Conservation (phyloP, 1,284 basidiomycete genomes). For the Anthracocystis setariae region DNA sequence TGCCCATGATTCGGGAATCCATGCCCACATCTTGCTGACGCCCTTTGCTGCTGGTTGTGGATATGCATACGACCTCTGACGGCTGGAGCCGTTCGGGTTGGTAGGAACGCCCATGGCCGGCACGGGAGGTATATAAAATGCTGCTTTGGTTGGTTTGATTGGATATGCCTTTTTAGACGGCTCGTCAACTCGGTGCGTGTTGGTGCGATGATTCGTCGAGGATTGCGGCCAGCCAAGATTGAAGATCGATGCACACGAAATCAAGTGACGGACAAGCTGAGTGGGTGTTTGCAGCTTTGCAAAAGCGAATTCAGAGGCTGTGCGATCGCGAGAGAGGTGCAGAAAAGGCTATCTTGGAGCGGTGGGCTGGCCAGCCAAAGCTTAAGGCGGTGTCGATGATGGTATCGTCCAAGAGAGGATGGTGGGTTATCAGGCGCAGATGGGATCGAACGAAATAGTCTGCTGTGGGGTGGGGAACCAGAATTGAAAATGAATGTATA, state of each 20-base stretch:
- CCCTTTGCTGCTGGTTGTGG: slow-evolving; percentile 31
- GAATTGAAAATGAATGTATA: too few relatives aligned
- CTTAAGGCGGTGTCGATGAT: background rate
- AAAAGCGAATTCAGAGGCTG: slow-evolving; percentile 3
- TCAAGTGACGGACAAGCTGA: background rate
- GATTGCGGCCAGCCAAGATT: slow-evolving; percentile 23
- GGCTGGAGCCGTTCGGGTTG: slow-evolving; percentile 20
- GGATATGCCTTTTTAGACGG: background rate
- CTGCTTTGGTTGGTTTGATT: background rate
- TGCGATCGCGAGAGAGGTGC: background rate
- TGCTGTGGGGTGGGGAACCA: too few relatives aligned
- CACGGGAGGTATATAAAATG: slow-evolving; percentile 1
- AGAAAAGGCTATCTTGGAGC: background rate
- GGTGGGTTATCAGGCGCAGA: background rate
- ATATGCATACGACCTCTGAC: slow-evolving; percentile 42
- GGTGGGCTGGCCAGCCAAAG: background rate
- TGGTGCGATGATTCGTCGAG: background rate
- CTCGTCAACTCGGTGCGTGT: background rate
- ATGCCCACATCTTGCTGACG: slow-evolving; percentile 35
- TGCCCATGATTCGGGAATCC: slow-evolving; percentile 52
- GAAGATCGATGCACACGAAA: background rate
- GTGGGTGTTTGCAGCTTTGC: background rate
- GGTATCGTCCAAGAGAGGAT: background rate
- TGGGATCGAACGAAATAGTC: background rate
- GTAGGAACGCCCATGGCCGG: slow-evolving; percentile 36